Conservation (phyloP, 2,329 filamentous ascomycete genomes). For the Fusarium ramigenum region DNA sequence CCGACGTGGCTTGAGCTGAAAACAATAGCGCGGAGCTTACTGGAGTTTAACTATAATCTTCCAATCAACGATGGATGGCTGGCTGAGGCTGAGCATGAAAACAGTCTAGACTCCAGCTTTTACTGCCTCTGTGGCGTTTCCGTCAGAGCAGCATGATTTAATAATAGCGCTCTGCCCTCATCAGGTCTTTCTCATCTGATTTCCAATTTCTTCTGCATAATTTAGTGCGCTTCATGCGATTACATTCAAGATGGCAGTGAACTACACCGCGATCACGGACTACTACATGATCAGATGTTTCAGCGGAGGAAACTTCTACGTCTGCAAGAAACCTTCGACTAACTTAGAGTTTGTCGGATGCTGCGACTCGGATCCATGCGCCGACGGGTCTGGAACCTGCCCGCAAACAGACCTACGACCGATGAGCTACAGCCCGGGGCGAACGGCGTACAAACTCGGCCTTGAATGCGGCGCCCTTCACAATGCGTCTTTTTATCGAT, state of each 20-base stretch:
- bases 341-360: not conserved
- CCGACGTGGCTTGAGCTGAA: not conserved
- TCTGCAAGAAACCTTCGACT: not conserved
- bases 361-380: not conserved
- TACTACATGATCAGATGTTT: not conserved
- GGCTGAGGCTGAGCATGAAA: not conserved
- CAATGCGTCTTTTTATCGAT: not conserved
- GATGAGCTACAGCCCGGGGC: not conserved
- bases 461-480: not conserved
- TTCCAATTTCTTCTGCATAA: not conserved
- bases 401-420: not conserved
- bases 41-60: not conserved
- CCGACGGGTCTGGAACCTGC: not conserved
- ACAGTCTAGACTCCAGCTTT: not conserved
- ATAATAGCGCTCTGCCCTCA: not conserved
- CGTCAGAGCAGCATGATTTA: not conserved
- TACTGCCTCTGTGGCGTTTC: not conserved
- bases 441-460: not conserved
- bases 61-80: not conserved
- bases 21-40: not conserved
- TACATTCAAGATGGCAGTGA: not conserved
- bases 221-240: not conserved
- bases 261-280: not conserved
- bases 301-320: not conserved
- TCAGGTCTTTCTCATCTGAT: not conserved